Evolutionary conservation across 1,139 yeast genomes (phyloP).

Genomic region (Arxiozyma slooffiae): DNA sequence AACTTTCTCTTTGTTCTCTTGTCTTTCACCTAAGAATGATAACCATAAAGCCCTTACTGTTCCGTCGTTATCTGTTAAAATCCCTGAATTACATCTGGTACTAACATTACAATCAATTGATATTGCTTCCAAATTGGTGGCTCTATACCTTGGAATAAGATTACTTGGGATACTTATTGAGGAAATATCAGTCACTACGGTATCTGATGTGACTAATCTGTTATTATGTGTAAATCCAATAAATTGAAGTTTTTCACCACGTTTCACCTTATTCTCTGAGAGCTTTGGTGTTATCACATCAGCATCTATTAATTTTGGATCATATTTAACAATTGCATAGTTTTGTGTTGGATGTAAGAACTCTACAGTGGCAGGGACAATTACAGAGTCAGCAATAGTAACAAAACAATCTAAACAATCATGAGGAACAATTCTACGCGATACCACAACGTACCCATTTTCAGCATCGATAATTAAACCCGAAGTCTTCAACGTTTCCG

Average conservation of each 20-base stretch:
- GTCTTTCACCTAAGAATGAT: conserved; percentile 66
- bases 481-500: conserved; percentile 51
- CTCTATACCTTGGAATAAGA: conserved; percentile 71
- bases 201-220: conserved; percentile 65
- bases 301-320: conserved; percentile 59
- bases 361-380: conserved; percentile 69
- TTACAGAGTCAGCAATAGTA: conserved; percentile 77
- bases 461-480: conserved; percentile 77
- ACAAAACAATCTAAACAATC: conserved; percentile 71
- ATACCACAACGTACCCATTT: conserved; percentile 69
- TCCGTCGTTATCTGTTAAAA: conserved; percentile 70
- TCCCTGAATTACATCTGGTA: conserved; percentile 71
- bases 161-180: conserved; percentile 67
- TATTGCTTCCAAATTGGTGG: conserved; percentile 71
- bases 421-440: conserved; percentile 74
- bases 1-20: conserved; percentile 46
- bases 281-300: conserved; percentile 57
- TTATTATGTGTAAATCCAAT: conserved; percentile 69
- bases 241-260: conserved; percentile 69
- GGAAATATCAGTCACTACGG: conserved; percentile 66
- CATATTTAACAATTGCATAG: conserved; percentile 75
- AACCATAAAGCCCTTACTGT: conserved; percentile 78
- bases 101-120: conserved; percentile 65
- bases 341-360: conserved; percentile 85
- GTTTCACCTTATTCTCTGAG: conserved; percentile 46